Evolutionary conservation across 1,284 basidiomycete species (phyloP).

Genomic region (Thelephora terrestris): DNA sequence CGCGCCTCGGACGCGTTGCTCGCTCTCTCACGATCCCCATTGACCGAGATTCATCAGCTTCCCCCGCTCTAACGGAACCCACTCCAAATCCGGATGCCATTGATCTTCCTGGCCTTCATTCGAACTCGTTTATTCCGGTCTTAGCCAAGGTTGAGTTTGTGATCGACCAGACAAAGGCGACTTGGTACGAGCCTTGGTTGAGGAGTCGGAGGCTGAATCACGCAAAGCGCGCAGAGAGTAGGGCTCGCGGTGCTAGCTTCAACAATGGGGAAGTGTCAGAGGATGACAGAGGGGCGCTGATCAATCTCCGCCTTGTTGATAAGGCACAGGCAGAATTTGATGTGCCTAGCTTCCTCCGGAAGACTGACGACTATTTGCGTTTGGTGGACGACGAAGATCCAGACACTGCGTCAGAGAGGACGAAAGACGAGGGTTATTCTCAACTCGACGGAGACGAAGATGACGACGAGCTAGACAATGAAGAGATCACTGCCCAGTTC

Average conservation of each 20-base stretch:
- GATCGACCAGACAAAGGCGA: slow-evolving; percentile 61
- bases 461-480: slow-evolving; percentile 11
- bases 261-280: slow-evolving; percentile 16
- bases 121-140: slow-evolving; percentile 61
- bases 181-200: slow-evolving; percentile 78
- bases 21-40: slow-evolving; percentile 20
- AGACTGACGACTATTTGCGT: slow-evolving; percentile 13
- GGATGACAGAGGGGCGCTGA: slow-evolving; percentile 25
- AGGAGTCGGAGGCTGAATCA: slow-evolving; percentile 49
- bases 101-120: slow-evolving; percentile 54
- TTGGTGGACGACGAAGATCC: slow-evolving; percentile 9
- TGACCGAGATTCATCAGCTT: slow-evolving; percentile 19
- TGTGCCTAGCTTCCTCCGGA: slow-evolving; percentile 20
- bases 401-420: slow-evolving; percentile 17
- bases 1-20: slow-evolving; percentile 13
- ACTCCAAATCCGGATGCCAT: slow-evolving; percentile 32
- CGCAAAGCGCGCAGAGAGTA: slow-evolving; percentile 42
- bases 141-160: slow-evolving; percentile 86
- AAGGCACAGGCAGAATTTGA: slow-evolving; percentile 32
- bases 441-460: slow-evolving; percentile 20
- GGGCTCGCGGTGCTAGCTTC: slow-evolving; percentile 10
- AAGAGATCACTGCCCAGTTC: slow-evolving; percentile 14
- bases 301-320: slow-evolving; percentile 41
- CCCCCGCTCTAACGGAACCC: slow-evolving; percentile 24
- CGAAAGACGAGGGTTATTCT: slow-evolving; percentile 21